Conservation (phyloP, 208 protist genomes). For the Leishmania braziliensis region DNA sequence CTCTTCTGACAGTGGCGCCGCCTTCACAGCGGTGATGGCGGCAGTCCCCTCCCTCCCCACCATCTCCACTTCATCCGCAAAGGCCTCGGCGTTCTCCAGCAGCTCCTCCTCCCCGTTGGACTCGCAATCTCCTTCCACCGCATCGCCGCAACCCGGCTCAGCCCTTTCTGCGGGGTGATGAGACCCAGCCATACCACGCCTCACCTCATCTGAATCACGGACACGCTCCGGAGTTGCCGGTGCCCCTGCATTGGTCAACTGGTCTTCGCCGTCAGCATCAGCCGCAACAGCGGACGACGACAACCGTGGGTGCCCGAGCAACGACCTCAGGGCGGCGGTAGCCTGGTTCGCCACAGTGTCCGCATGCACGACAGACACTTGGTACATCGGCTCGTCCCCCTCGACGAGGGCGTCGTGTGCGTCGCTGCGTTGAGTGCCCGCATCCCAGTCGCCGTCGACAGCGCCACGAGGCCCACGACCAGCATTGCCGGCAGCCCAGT, state of each 20-base stretch:
- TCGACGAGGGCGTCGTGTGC: neutral
- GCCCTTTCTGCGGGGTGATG: neutral
- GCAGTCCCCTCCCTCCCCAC: neutral
- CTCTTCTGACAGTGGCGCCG: neutral
- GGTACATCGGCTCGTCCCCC: neutral
- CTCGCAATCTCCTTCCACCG: neutral
- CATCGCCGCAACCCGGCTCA: neutral
- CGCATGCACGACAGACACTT: constrained; percentile 1
- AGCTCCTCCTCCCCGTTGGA: constrained; percentile 39
- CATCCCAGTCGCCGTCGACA: neutral
- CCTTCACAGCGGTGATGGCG: neutral
- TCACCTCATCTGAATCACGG: neutral
- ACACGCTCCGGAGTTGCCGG: neutral
- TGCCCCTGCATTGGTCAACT: no score
- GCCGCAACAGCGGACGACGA: constrained; percentile 1
- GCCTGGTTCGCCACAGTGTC: constrained; percentile 3
- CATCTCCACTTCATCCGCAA: constrained; percentile 6
- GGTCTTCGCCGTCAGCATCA: neutral
- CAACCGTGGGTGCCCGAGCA: neutral
- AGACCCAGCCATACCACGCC: neutral
- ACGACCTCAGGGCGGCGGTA: neutral
- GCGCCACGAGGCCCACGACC: neutral
- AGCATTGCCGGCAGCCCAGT: neutral
- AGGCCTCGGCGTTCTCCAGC: constrained; percentile 9
- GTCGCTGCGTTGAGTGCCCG: neutral